Evolutionary conservation across 176 grass and related monocot genomes (phyloP), one percentile per base, ranked within the genome.

Genomic region (Tillandsia fasciculata): DNA sequence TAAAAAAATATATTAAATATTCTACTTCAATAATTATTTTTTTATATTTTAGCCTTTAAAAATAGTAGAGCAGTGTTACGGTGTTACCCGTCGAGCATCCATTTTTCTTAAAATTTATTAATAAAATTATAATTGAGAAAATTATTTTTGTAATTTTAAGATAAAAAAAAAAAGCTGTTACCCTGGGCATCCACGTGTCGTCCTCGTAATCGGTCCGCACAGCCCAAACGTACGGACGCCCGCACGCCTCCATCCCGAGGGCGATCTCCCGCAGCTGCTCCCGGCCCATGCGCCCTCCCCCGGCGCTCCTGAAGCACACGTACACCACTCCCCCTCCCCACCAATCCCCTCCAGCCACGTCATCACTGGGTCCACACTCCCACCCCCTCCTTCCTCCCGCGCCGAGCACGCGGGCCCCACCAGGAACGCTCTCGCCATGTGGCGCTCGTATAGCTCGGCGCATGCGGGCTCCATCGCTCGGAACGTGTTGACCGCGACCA

Each of bases 401-500:
- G 70, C 26, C 3, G 47, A 1, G 12, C 17, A 0, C 1, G 47
- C 27, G 0, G 70, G 70, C 14, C 70, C 70, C 2, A 72, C 26
- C 8, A 47, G 26, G 52, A 18, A 72, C 26, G 26, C 26, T 1
- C 2, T 27, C 26, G 26, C 26, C 7, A 58, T 12, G 24, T 58
- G 29, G 52, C 70, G 10, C 0, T 2, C 12, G 51, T 48, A 56
- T 51, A 57, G 26, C 1, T 72, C 53, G 15, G 12, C 52, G 52
- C 47, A 72, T 0, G 28, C 53, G 13, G 70, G 26, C 52, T 72
- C 70, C 6, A 72, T 51, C 9, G 51, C 70, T 52, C 59, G 22
- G 70, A 72, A 72, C 52, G 26, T 72, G 27, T 72, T 72, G 52
- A 72, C 23, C 2, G 59, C n/a, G n/a, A n/a, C n/a, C 22, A 59